Base-by-base conservation (phyloP, 2,329 filamentous ascomycete species). In the Colletotrichum eremochloae region DNA sequence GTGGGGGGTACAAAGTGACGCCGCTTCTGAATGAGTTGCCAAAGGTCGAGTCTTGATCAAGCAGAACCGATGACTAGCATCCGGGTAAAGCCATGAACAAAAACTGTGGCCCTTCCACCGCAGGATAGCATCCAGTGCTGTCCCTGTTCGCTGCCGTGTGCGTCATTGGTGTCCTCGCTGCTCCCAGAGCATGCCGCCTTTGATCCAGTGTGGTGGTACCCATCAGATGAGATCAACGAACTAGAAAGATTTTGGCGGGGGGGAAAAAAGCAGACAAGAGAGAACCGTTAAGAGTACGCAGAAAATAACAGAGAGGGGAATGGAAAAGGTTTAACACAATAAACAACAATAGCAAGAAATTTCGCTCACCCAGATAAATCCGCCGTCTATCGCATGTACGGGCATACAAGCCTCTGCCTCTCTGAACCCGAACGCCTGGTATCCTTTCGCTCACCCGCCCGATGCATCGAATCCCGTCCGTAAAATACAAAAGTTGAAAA, bases 361-460 rank as follows among this genome's bases (percentile, higher is more conserved):
- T 56, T 71, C 48, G 61, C 67, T 73, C 67, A 62, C 55, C 57
- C 71, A 42, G 40, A 44, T 50, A 48, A 56, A 44, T 11, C 48
- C 24, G 31, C 31, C 57, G 57, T 44, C 63, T 58, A 36, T 29
- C 40, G 9, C 36, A 60, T 60, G 66, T 56, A 24, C 29, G 56
- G 15, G 50, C 24, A 40, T 56, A 63, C 40, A n/a, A 65, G 9
- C n/a, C 60, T 69, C 52, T 71, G 48, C 14, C 58, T 73, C 67
- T 66, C 74, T 66, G 42, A 65, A 71, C 71, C 55, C 44, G 38
- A 73, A 73, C 71, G 71, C 71, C 71, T 71, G 56, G 56, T 73
- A 62, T 72, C 68, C 66, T 57, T 40, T 61, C 65, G 24, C 56
- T 50, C 44, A 14, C 57, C 56, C 42, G 57, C 44, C 67, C 31